These are phyloP conservation scores for Ustilago loliicola DNA, from an alignment of 1,284 basidiomycete species.

Conservation along the genomic window DNA sequence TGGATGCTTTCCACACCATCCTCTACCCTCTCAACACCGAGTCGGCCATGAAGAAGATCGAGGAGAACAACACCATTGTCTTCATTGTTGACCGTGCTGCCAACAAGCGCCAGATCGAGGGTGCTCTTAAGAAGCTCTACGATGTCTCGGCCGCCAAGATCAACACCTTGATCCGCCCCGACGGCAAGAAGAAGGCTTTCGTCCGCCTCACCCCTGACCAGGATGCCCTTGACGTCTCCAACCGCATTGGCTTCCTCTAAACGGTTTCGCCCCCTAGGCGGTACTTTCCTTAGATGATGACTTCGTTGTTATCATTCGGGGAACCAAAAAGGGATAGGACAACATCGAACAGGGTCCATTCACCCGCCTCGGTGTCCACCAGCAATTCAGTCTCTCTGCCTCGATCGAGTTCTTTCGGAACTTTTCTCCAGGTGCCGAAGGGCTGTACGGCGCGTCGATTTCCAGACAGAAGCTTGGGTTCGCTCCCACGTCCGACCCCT, in stretches of 20 bases:
- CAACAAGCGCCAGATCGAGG: conserved; percentile 98
- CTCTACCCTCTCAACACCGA: conserved; percentile 79
- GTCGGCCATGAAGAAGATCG: conserved; percentile 85
- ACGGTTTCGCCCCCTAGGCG: not conserved
- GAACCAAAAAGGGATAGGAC: conserved; percentile 13
- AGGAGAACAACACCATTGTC: conserved; percentile 99
- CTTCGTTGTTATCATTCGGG: not conserved
- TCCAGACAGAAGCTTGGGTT: not conserved
- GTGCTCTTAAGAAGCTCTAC: conserved; percentile 98
- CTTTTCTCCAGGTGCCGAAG: not conserved
- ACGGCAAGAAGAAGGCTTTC: conserved; percentile 99
- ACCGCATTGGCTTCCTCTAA: conserved; percentile 82
- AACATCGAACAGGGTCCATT: conserved; percentile 6
- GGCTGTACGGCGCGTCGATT: conserved; percentile 3
- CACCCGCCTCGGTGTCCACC: conserved; percentile 7
- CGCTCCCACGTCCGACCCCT: conserved; percentile 1
- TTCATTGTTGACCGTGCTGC: conserved; percentile 94
- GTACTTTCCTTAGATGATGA: not conserved
- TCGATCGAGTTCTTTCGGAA: conserved; percentile 6
- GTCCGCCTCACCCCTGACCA: conserved; percentile 94
- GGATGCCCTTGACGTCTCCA: conserved; percentile 97
- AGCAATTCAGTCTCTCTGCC: not conserved
- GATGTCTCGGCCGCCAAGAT: conserved; percentile 95
- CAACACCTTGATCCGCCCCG: conserved; percentile 99
- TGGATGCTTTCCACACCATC: conserved; percentile 97